phyloP scores from a whole-genome alignment of 371 early-diverging fungal genomes.

The Mucor sp. region DNA sequence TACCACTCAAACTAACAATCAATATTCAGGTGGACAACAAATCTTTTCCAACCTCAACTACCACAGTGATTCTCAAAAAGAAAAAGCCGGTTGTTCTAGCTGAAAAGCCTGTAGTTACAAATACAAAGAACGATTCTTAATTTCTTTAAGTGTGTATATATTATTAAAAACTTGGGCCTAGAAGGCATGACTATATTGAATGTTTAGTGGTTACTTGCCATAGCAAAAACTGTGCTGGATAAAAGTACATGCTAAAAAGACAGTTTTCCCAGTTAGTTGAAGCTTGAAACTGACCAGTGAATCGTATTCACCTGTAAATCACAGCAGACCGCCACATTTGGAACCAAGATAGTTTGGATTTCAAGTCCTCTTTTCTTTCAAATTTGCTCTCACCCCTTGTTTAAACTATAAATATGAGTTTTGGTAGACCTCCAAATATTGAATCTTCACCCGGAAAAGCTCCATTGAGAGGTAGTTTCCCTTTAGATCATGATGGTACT shows the following conservation, averaged over 20 bases:
- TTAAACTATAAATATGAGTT: conserved; percentile 51
- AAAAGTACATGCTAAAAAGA: neutral
- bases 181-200: neutral
- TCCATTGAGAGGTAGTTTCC: conserved; percentile 81
- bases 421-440: conserved; percentile 64
- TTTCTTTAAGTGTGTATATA: neutral
- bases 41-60: conserved; percentile 3
- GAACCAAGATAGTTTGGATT: neutral
- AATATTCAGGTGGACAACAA: neutral
- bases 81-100: neutral
- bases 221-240: neutral
- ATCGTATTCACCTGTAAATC: neutral
- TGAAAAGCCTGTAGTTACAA: neutral
- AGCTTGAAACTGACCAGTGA: neutral
- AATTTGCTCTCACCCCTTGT: neutral
- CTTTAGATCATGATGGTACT: conserved; percentile 75
- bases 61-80: conserved; percentile 2
- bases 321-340: neutral
- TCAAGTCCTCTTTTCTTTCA: neutral
- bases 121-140: neutral
- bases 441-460: conserved; percentile 66
- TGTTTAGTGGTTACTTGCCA: neutral
- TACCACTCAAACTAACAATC: neutral
- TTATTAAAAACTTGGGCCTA: neutral
- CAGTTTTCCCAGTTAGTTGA: neutral